A percentile compares a stretch with the other conserved stretches of the same genome.
These are phyloP conservation scores for Boletus sp. DNA, from an alignment of 768 basidiomycete genomes.

Conservation along the genomic window DNA sequence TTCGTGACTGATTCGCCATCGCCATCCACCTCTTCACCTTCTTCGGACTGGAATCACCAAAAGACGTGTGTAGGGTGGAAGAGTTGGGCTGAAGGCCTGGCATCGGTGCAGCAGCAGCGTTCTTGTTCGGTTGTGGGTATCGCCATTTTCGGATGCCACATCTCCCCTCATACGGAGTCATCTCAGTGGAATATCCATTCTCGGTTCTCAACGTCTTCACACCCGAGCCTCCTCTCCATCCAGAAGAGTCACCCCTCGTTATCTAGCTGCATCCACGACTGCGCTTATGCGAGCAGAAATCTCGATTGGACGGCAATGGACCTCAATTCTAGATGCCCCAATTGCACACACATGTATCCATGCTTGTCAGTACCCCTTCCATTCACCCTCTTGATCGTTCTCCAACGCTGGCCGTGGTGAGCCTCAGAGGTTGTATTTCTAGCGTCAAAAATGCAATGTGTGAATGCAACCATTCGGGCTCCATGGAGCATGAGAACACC, in stretches of 20 bases:
- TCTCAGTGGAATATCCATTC: constrained; percentile 75
- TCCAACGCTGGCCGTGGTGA: no score
- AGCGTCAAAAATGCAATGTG: no score
- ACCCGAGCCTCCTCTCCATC: constrained; percentile 54
- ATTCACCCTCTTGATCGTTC: constrained; percentile 9
- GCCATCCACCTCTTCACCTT: constrained; percentile 35
- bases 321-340: background rate
- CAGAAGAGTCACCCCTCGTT: constrained; percentile 54
- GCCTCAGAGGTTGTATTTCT: no score
- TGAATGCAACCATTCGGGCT: no score
- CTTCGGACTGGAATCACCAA: constrained; percentile 36
- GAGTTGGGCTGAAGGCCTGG: constrained; percentile 10
- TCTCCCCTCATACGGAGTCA: background rate
- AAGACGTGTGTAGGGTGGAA: constrained; percentile 21
- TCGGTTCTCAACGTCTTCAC: constrained; percentile 60
- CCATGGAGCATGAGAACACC: no score
- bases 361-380: constrained; percentile 27
- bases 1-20: constrained; percentile 33
- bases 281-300: constrained; percentile 1
- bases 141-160: constrained; percentile 3
- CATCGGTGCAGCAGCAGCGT: constrained; percentile 2
- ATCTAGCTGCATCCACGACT: constrained; percentile 38
- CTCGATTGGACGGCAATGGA: background rate
- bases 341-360: constrained; percentile 20
- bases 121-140: constrained; percentile 16